Evolutionary conservation across 768 basidiomycete genomes (phyloP).

Genomic region (Mrakia blollopis): DNA sequence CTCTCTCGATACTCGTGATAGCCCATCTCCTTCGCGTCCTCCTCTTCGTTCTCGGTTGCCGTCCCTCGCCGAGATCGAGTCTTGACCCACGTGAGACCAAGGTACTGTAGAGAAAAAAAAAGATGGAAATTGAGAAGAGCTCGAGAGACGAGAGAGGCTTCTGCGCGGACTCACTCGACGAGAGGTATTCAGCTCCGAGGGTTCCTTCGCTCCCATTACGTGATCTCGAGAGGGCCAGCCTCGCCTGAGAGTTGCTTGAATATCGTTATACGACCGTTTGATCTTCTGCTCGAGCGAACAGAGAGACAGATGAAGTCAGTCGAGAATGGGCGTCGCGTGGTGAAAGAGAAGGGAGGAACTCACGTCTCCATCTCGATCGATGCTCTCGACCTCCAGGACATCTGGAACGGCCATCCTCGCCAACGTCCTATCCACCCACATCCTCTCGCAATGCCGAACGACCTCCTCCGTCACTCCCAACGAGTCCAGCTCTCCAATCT

Average conservation of each 20-base stretch:
- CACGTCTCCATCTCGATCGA: neutral
- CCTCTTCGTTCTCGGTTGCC: neutral
- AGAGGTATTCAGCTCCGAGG: neutral
- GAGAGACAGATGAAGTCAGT: neutral
- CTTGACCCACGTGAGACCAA: slow-evolving; percentile 27
- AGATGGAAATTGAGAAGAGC: too few species aligned
- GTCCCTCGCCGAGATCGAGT: slow-evolving; percentile 9
- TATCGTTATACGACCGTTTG: slow-evolving; percentile 11
- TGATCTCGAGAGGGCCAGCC: slow-evolving; percentile 27
- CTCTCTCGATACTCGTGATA: neutral
- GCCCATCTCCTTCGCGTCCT: neutral
- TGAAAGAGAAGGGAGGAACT: neutral
- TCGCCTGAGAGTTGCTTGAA: slow-evolving; percentile 4
- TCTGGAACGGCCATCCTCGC: slow-evolving; percentile 22
- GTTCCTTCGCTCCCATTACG: slow-evolving; percentile 3
- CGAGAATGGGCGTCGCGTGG: neutral
- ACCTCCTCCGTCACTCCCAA: slow-evolving; percentile 1
- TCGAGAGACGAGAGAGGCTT: neutral
- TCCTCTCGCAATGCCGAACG: slow-evolving; percentile 15
- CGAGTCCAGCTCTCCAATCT: slow-evolving; percentile 11
- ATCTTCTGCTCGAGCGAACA: neutral
- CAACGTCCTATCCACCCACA: slow-evolving; percentile 25
- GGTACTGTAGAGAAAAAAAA: neutral
- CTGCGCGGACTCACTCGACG: slow-evolving; percentile 14
- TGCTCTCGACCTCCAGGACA: slow-evolving; percentile 8